Evolutionary conservation across 2,329 filamentous ascomycete species (phyloP).

Genomic region (Aspergillus fischeri): DNA sequence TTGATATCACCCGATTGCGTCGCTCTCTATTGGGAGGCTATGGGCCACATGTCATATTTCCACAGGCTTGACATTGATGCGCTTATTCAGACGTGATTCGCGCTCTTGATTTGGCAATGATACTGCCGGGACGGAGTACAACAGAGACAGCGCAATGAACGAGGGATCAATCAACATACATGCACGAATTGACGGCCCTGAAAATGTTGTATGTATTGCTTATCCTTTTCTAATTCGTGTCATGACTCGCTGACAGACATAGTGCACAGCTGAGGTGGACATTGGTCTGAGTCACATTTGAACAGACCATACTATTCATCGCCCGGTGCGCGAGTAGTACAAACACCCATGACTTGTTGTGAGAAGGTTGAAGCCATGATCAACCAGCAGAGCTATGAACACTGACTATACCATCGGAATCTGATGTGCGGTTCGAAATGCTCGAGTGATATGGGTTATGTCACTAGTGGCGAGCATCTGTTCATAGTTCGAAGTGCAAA

Average conservation of each 20-base stretch:
- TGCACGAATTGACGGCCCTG: neutral
- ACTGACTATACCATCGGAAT: neutral
- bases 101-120: neutral
- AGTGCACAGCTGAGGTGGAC: neutral
- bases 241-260: neutral
- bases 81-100: conserved; percentile 28
- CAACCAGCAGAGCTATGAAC: neutral
- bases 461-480: neutral
- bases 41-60: conserved; percentile 44
- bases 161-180: neutral
- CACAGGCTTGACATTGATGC: conserved; percentile 41
- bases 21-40: conserved; percentile 75
- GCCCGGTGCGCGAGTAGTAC: neutral
- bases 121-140: neutral
- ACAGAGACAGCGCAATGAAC: too few species aligned
- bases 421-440: neutral
- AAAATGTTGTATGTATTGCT: neutral
- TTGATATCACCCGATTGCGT: conserved; percentile 72
- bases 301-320: neutral
- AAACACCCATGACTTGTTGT: neutral
- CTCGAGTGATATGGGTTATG: neutral
- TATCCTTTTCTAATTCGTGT: neutral
- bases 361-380: neutral
- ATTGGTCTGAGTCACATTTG: neutral
- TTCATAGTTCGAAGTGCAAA: neutral